Evolutionary conservation across 371 early-diverging fungal species (phyloP).

Genomic region (Syncephalastrum sp.): DNA sequence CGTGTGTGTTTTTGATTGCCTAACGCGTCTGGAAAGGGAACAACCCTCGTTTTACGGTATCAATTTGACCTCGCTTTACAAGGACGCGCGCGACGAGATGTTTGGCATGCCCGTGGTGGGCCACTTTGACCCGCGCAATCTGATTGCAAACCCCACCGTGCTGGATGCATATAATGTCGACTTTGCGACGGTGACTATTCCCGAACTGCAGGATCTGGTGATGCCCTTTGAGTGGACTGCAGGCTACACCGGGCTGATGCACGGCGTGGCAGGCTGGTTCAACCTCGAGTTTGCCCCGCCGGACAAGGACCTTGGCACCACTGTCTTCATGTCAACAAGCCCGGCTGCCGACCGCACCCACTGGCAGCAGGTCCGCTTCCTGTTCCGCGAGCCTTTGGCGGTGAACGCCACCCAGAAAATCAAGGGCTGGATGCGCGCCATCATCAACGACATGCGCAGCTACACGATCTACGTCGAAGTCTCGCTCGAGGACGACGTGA

Average conservation of each 20-base stretch:
- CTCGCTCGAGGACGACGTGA: conserved; percentile 36
- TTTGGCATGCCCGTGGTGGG: conserved; percentile 95
- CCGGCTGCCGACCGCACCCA: conserved; percentile 90
- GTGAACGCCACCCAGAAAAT: conserved; percentile 89
- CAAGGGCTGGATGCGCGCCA: conserved; percentile 82
- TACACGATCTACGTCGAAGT: conserved; percentile 81
- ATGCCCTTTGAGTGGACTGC: conserved; percentile 85
- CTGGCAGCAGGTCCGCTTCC: conserved; percentile 97
- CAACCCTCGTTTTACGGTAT: conserved; percentile 90
- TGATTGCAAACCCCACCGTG: conserved; percentile 66
- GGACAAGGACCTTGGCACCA: conserved; percentile 33
- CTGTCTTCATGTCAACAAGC: conserved; percentile 75
- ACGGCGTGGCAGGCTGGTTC: conserved; percentile 98
- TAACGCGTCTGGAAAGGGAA: conserved; percentile 44
- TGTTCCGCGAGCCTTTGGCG: conserved; percentile 92
- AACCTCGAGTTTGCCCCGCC: conserved; percentile 76
- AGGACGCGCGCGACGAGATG: conserved; percentile 82
- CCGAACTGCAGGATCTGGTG: conserved; percentile 76
- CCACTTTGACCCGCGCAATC: conserved; percentile 82
- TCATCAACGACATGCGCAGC: conserved; percentile 89
- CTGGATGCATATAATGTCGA: conserved; percentile 68
- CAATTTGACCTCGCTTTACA: conserved; percentile 82
- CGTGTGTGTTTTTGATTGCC: too few species aligned
- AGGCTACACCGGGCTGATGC: conserved; percentile 88
- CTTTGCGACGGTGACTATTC: conserved; percentile 78